phyloP scores from a whole-genome alignment of 495 filamentous ascomycete species.

The Penicillium cinerascens region DNA sequence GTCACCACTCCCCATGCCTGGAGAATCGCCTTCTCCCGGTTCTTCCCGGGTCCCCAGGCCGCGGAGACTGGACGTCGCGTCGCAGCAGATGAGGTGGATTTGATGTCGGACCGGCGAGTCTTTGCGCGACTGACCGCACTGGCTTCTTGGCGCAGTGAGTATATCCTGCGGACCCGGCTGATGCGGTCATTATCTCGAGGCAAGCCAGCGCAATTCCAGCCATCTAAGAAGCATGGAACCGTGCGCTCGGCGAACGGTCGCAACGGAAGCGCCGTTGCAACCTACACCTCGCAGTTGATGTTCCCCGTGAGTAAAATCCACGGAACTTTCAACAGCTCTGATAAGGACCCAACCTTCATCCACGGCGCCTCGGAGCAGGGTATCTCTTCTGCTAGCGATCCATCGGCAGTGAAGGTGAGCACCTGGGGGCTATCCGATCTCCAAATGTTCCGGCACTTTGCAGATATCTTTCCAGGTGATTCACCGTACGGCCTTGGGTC shows the following conservation, averaged over 20 bases:
- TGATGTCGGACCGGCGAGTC: constrained; percentile 63
- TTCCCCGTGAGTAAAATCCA: constrained; percentile 73
- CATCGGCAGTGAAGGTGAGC: constrained; percentile 72
- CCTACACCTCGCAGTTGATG: constrained; percentile 76
- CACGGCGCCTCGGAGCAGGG: constrained; percentile 78
- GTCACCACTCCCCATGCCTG: constrained; percentile 88
- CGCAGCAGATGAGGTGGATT: constrained; percentile 37
- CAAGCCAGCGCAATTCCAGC: constrained; percentile 61
- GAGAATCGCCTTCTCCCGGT: constrained; percentile 83
- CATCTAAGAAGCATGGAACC: constrained; percentile 45
- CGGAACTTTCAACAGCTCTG: constrained; percentile 64
- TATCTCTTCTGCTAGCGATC: constrained; percentile 69
- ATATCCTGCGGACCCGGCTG: constrained; percentile 80
- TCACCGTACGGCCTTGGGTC: constrained; percentile 74
- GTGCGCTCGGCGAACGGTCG: constrained; percentile 46
- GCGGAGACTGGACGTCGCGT: constrained; percentile 27
- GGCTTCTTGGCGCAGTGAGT: constrained; percentile 90
- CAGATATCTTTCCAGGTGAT: constrained; percentile 69
- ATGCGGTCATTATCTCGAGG: constrained; percentile 75
- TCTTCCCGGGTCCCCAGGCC: constrained; percentile 71
- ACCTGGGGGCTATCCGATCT: constrained; percentile 78
- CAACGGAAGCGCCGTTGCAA: constrained; percentile 59
- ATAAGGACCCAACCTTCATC: constrained; percentile 70
- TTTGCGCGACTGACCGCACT: constrained; percentile 77
- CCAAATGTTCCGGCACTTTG: constrained; percentile 68